Evolutionary conservation across 2,329 filamentous ascomycete species (phyloP), one percentile per base, ranked within the genome.

Genomic region (Saccharata proteae): DNA sequence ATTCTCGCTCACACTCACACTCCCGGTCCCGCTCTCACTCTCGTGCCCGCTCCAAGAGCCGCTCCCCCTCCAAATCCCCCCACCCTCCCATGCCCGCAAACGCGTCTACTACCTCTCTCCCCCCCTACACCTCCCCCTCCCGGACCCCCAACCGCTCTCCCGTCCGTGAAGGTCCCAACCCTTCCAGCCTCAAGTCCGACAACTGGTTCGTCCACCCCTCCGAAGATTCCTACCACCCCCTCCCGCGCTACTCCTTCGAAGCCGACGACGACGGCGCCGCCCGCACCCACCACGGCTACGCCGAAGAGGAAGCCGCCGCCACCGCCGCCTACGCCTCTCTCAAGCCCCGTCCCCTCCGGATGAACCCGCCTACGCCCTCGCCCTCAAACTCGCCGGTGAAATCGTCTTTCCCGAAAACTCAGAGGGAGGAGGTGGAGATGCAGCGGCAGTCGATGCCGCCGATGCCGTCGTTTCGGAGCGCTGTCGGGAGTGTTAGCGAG

Each of bases 291-390:
- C 7, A 17, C 16, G n/a, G 20, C 12, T 32, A 32, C 23, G 13
- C 10, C 3, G 27, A 21, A 12, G 19, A 30, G 25, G 40, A 42
- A n/a, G 43, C 49, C 6, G 26, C 8, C 35, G 44, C 29, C 29
- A 14, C 26, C 20, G 29, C 21, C 16, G 20, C 15, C 8, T 15
- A 26, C 10, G 13, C 22, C 26, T 12, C 19, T 6, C 12, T 8
- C 27, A 20, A 19, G 15, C 16, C 52, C 10, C 51, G 58, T 35
- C 61, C 62, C 2, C 49, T 66, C 5, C 52, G 57, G 26, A 65
- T 64, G 59, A 62, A 64, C 39, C 62, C 62, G 4, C 61, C 62
- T 1, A 58, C 58, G 2, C 59, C 55, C 13, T 49, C 57, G 3
- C 48, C 48, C 11, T 21, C 41, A 27, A 39, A 39, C 26, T 38